Evolutionary conservation across 305 asterid species (phyloP).

Genomic region (Vinca major): DNA sequence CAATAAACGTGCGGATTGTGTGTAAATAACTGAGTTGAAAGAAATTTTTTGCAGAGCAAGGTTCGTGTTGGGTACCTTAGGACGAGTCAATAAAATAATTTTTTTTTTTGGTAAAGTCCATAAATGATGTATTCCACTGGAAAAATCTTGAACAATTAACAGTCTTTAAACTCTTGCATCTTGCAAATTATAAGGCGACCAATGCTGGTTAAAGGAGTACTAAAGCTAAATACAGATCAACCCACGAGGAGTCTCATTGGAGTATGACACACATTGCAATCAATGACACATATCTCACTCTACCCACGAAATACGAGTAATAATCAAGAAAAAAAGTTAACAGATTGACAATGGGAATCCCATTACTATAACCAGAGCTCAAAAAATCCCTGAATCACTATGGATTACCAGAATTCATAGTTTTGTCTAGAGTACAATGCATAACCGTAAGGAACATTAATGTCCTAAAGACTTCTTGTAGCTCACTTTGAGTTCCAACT

Average conservation of each 20-base stretch:
- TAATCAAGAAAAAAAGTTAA: neutral
- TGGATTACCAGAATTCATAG: neutral
- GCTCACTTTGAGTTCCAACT: constrained; percentile 33
- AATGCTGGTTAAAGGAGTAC: too few species aligned
- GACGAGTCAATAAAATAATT: too few species aligned
- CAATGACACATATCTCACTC: neutral
- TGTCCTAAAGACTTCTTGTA: neutral
- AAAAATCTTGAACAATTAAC: too few species aligned
- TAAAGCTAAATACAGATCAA: neutral
- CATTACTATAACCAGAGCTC: neutral
- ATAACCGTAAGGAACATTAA: neutral
- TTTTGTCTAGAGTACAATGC: neutral
- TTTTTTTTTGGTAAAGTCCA: neutral
- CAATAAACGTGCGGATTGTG: neutral
- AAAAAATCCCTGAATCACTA: neutral
- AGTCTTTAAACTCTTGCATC: too few species aligned
- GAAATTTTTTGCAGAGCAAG: constrained; percentile 4
- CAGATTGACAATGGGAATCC: neutral
- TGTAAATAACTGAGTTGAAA: constrained; percentile 9
- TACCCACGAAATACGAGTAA: neutral
- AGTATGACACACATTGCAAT: neutral
- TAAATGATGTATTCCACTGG: too few species aligned
- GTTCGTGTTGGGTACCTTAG: neutral
- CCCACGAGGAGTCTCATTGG: neutral
- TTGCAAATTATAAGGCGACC: too few species aligned